Percentiles rank a stretch among this genome's conserved stretches.
phyloP scores from a whole-genome alignment of 768 basidiomycete species.

The Leucogyrophana mollusca region DNA sequence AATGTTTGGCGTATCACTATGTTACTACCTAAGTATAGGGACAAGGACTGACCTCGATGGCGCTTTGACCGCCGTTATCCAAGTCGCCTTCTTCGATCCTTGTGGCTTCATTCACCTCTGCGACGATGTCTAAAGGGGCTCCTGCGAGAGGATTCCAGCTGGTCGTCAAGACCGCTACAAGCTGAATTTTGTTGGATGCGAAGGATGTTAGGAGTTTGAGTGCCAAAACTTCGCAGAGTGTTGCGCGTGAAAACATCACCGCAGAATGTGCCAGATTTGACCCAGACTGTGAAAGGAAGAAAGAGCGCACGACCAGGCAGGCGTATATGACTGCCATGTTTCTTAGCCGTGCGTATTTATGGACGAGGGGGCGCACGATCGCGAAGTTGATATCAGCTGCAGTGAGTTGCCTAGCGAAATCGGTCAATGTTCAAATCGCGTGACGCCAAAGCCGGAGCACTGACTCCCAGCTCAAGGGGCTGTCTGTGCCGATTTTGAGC shows the following conservation, averaged over 20 bases:
- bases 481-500: too few relatives aligned
- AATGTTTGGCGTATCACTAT: neutral
- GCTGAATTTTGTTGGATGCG: slow-evolving; percentile 70
- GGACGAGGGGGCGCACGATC: slow-evolving; percentile 72
- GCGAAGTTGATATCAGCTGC: slow-evolving; percentile 83
- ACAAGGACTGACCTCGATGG: slow-evolving; percentile 68
- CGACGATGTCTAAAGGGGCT: slow-evolving; percentile 62
- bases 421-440: slow-evolving; percentile 4
- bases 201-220: slow-evolving; percentile 81
- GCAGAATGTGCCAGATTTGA: slow-evolving; percentile 75
- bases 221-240: slow-evolving; percentile 84
- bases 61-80: slow-evolving; percentile 71
- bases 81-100: slow-evolving; percentile 57
- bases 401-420: slow-evolving; percentile 61
- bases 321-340: slow-evolving; percentile 77
- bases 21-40: neutral
- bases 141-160: slow-evolving; percentile 86
- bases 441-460: slow-evolving; percentile 24
- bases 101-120: slow-evolving; percentile 59
- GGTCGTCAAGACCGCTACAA: slow-evolving; percentile 74
- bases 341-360: slow-evolving; percentile 74
- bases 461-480: slow-evolving; percentile 78
- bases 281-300: slow-evolving; percentile 70
- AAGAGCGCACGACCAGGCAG: slow-evolving; percentile 74
- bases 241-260: slow-evolving; percentile 70